Evolutionary conservation across 345 rosid genomes (phyloP), one percentile per base, ranked within the genome.

Genomic region (Heritiera littoralis): DNA sequence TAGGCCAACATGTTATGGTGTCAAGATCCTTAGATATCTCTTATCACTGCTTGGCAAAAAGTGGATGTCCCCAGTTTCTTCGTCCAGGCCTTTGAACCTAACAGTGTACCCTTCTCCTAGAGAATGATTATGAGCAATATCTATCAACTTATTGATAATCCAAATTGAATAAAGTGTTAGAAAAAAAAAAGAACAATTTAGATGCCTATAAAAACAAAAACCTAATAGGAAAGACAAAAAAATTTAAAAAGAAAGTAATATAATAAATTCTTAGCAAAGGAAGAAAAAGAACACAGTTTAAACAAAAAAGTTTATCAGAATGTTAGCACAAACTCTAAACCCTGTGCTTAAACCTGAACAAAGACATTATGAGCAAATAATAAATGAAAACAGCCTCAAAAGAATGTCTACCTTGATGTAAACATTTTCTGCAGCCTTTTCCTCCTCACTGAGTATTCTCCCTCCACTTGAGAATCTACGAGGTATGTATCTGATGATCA

Each of bases 381-480:
- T 41, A 45, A 68, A 45, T 20, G 52, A 67, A 43, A 68, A 45
- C 73, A 23, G 73, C 9, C 54, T 10, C 10, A 43, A 43, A 11
- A 45, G 73, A 70, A 73, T 38, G 32, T 41, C 1, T 82, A 92
- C 98, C 93, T 94, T 92, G 76, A 96, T 96, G 89, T 87, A 96
- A 76, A 96, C 79, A 81, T 89, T 96, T 83, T 96, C 98, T 1
- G 98, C 98, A 72, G 98, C 98, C 38, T 84, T 96, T 84, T 94
- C 99, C 88, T 96, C 99, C 89, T 96, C 97, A 61, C 89, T 73
- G 63, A 96, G 89, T 38, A 96, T 17, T 79, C 82, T 92, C n/a
- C 99, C 97, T 17, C 90, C 72, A 65, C 90, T 86, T 1, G 97
- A 94, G 78, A 94, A 87, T 89, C 97, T 91, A 72, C 97, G 90